Evolutionary conservation across 345 rosid genomes (phyloP).

Genomic region (Limnanthes douglasii): DNA sequence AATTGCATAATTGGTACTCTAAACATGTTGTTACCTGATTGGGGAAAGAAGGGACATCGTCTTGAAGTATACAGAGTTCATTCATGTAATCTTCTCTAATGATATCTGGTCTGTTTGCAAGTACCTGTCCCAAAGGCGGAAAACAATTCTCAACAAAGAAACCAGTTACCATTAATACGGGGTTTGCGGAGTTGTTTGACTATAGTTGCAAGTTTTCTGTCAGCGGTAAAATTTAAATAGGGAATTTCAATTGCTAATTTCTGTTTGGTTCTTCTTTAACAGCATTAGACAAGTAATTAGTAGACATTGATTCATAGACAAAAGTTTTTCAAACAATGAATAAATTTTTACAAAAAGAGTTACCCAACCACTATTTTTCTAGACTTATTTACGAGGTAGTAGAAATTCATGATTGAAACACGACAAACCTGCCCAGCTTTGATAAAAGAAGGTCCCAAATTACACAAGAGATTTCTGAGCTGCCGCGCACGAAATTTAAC

Average conservation of each 20-base stretch:
- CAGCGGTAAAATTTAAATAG: background rate
- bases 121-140: constrained; percentile 33
- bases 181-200: too few relatives aligned
- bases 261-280: background rate
- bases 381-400: too few relatives aligned
- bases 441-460: constrained; percentile 93
- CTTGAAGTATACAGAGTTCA: constrained; percentile 96
- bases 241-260: background rate
- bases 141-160: constrained; percentile 1
- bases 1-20: too few relatives aligned
- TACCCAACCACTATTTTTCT: too few relatives aligned
- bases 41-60: constrained; percentile 91
- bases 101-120: constrained; percentile 93
- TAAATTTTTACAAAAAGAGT: too few relatives aligned
- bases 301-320: too few relatives aligned
- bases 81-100: constrained; percentile 95
- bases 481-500: constrained; percentile 88
- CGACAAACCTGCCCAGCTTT: constrained; percentile 86
- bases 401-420: background rate
- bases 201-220: background rate
- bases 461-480: constrained; percentile 83
- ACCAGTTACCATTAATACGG: background rate
- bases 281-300: background rate
- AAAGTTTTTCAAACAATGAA: too few relatives aligned
- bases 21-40: constrained; percentile 52